Conservation (phyloP, 257 asterid genomes). For the Voacanga thouarsii region DNA sequence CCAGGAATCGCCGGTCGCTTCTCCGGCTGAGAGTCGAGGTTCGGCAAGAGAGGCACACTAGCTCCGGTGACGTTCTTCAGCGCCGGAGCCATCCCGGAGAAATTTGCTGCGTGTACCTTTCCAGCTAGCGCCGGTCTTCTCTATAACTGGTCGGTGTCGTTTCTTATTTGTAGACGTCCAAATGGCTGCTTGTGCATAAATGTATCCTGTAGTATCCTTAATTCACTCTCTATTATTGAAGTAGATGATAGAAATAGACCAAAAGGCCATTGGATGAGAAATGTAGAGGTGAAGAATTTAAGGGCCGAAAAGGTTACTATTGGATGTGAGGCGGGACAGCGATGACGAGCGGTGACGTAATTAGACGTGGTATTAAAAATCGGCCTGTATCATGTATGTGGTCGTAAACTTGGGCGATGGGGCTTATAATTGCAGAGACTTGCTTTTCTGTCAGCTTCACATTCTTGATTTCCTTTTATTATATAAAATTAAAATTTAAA, state of each 20-base stretch:
- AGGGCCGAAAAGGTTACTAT: not conserved
- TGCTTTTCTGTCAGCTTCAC: not conserved
- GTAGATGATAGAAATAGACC: not conserved
- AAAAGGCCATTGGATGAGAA: not conserved
- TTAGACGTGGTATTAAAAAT: constrained; percentile 13
- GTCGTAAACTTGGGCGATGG: constrained; percentile 40
- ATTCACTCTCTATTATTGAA: constrained; percentile 19
- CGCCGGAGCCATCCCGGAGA: constrained; percentile 56
- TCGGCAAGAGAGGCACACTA: constrained; percentile 54
- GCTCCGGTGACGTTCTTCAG: constrained; percentile 37
- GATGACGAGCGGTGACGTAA: not conserved
- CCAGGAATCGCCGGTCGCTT: constrained; percentile 49
- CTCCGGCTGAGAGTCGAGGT: constrained; percentile 12
- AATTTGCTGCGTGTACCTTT: not conserved
- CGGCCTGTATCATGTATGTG: constrained; percentile 39
- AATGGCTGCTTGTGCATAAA: not conserved
- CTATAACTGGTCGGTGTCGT: not conserved
- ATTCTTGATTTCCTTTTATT: no score
- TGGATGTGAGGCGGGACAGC: not conserved
- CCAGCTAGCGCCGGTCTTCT: not conserved
- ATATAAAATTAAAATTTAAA: no score
- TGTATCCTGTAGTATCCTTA: not conserved
- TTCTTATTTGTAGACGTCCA: not conserved
- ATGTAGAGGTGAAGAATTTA: not conserved
- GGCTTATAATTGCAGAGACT: not conserved